Percentiles rank a stretch among this genome's conserved stretches.
phyloP scores from a whole-genome alignment of 257 asterid genomes.

The Ilex asprella region DNA sequence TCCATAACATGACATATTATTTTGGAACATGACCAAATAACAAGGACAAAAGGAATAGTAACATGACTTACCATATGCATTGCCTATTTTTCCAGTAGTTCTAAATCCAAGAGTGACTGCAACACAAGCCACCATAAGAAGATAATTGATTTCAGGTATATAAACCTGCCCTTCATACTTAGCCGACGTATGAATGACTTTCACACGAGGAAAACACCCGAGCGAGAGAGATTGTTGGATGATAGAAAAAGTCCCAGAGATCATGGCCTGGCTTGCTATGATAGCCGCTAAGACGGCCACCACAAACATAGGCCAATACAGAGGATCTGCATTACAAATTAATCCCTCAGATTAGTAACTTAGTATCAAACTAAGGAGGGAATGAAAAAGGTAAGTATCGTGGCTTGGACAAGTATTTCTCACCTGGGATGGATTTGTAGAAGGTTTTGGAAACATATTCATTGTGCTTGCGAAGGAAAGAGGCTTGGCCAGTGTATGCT shows the following conservation, averaged over 20 bases:
- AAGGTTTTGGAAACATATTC: constrained; percentile 24
- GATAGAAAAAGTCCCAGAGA: constrained; percentile 50
- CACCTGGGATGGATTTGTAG: constrained; percentile 48
- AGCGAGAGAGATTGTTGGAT: constrained; percentile 50
- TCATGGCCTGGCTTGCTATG: constrained; percentile 62
- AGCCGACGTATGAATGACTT: constrained; percentile 39
- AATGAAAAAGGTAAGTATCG: neutral
- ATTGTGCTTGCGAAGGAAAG: constrained; percentile 37
- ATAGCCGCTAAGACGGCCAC: constrained; percentile 41
- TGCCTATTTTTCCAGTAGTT: constrained; percentile 33
- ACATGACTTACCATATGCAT: constrained; percentile 46
- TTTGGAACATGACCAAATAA: neutral
- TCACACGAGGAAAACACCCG: constrained; percentile 61
- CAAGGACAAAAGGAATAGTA: too few relatives aligned
- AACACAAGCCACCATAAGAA: constrained; percentile 51
- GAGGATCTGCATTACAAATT: constrained; percentile 18
- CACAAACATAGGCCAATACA: constrained; percentile 63
- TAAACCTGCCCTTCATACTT: constrained; percentile 51
- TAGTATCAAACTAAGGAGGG: neutral
- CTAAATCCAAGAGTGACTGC: constrained; percentile 37
- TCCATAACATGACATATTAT: neutral
- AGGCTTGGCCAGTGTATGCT: constrained; percentile 50
- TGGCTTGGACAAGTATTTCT: too few relatives aligned
- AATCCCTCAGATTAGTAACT: too few relatives aligned
- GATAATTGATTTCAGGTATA: constrained; percentile 44